These are phyloP conservation scores for Neonectria punicea DNA, from an alignment of 2,329 filamentous ascomycete species.

Conservation along the genomic window DNA sequence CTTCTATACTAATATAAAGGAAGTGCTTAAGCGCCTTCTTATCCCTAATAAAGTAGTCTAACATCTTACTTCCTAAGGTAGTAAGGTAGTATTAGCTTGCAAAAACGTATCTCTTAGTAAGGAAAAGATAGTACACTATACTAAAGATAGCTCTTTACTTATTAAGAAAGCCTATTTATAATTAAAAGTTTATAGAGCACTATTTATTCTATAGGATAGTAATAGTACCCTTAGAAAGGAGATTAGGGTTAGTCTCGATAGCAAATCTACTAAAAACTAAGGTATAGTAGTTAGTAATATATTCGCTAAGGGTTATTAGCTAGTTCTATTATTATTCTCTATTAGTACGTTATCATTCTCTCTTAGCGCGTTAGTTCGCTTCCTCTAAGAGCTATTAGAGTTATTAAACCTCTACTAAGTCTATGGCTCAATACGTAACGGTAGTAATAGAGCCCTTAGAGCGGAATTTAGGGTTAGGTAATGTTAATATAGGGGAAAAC, in stretches of 20 bases:
- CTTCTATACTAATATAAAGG: slow-evolving; percentile 41
- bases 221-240: slow-evolving; percentile 37
- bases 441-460: too few species aligned
- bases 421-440: too few species aligned
- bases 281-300: slow-evolving; percentile 45
- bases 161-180: slow-evolving; percentile 45
- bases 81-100: slow-evolving; percentile 39
- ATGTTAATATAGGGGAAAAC: too few species aligned
- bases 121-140: slow-evolving; percentile 35
- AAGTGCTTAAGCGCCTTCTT: slow-evolving; percentile 40
- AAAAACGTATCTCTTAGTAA: slow-evolving; percentile 37
- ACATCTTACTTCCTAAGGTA: slow-evolving; percentile 36
- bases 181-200: slow-evolving; percentile 43
- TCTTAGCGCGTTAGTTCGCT: slow-evolving; percentile 16
- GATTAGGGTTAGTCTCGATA: slow-evolving; percentile 37
- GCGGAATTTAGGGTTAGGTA: too few species aligned
- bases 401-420: too few species aligned
- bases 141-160: slow-evolving; percentile 38
- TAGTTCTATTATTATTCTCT: too few species aligned
- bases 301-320: slow-evolving; percentile 45
- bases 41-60: slow-evolving; percentile 14
- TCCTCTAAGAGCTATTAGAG: neutral
- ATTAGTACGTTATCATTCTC: slow-evolving; percentile 22
- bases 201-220: slow-evolving; percentile 45
- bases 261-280: slow-evolving; percentile 39